Base-by-base conservation (phyloP, 2,329 filamentous ascomycete species). In the Aspergillus oerlinghausenensis region DNA sequence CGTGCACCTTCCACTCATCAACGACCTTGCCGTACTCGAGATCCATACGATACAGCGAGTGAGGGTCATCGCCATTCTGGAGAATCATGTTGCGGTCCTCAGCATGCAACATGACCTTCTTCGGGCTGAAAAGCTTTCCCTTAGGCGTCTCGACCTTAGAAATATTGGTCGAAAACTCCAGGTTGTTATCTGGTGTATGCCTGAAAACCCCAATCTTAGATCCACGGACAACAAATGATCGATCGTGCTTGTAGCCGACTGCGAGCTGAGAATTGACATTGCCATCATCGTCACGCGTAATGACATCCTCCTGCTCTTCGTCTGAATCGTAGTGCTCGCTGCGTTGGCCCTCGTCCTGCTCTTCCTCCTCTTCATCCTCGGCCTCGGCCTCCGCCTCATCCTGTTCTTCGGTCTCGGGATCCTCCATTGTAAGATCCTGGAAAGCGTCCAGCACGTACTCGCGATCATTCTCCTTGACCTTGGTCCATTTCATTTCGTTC, bases 191-290 rank as follows among this genome's bases (percentile, higher is more conserved):
- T 0, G 87, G 81, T 0, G 92, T 96, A 70, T 99, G 94, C 74
- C 95, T 97, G 83, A 99, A 99, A 43, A 99, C 94, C 54, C 94
- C 94, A 72, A 99, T 99, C 82, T 97, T 97, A 66, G 92, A 94
- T 32, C 94, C 94, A 61, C 94, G 88, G 47, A 99, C 92, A 55
- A 99, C 94, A 66, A 97, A 99, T 0, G 94, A 97, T 58, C 94
- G 86, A 71, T 99, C 94, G 63, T 97, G 89, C 75, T 96, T 97
- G 78, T 96, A 96, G 55, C 94, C 94, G 52, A 99, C 94, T 11
- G 94, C 94, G 54, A 99, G 83, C 69, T 94, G 90, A 2, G 92
- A 95, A 79, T 97, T 99, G 72, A 91, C 83, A 67, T 95, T 92
- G 45, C 88, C 88, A 64, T 94, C 89, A 53, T 87, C 80, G 49